Evolutionary conservation across 495 filamentous ascomycete species (phyloP).

Genomic region (Sporormia fimetaria): DNA sequence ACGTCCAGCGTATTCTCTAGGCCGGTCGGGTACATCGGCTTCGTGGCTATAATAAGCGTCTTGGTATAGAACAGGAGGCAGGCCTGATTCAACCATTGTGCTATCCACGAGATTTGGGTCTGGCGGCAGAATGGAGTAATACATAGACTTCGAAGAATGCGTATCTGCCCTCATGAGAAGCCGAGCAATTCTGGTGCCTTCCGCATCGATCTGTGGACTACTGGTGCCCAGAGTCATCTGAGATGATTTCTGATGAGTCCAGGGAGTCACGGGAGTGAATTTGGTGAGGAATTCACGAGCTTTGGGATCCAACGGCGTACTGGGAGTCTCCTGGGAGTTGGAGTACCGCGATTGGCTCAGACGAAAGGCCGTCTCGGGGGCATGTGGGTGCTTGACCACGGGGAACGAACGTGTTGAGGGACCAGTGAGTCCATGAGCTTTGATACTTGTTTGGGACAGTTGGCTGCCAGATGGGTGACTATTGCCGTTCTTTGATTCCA

Average conservation of each 20-base stretch:
- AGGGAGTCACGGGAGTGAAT: constrained; percentile 18
- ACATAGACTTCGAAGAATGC: constrained; percentile 17
- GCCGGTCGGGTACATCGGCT: constrained; percentile 66
- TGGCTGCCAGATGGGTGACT: constrained; percentile 8
- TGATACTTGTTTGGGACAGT: constrained; percentile 28
- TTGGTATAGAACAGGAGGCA: constrained; percentile 60
- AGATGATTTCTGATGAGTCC: constrained; percentile 20
- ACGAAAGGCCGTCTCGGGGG: constrained; percentile 50
- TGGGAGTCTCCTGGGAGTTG: constrained; percentile 31
- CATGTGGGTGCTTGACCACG: constrained; percentile 68
- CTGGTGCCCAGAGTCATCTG: constrained; percentile 4
- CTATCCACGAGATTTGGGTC: constrained; percentile 24
- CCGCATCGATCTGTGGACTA: constrained; percentile 3
- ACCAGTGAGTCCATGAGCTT: constrained; percentile 18
- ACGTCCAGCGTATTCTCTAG: constrained; percentile 75
- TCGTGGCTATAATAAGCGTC: constrained; percentile 83
- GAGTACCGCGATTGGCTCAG: constrained; percentile 54
- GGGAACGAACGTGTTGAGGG: constrained; percentile 49
- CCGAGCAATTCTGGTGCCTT: constrained; percentile 6
- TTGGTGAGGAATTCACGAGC: background rate
- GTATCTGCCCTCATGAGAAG: constrained; percentile 1
- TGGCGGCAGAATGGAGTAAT: constrained; percentile 30
- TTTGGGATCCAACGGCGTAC: constrained; percentile 5
- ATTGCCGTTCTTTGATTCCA: background rate
- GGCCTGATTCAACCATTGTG: constrained; percentile 28